Conservation (phyloP, 1,284 basidiomycete species). For the Ganoderma boninense region DNA sequence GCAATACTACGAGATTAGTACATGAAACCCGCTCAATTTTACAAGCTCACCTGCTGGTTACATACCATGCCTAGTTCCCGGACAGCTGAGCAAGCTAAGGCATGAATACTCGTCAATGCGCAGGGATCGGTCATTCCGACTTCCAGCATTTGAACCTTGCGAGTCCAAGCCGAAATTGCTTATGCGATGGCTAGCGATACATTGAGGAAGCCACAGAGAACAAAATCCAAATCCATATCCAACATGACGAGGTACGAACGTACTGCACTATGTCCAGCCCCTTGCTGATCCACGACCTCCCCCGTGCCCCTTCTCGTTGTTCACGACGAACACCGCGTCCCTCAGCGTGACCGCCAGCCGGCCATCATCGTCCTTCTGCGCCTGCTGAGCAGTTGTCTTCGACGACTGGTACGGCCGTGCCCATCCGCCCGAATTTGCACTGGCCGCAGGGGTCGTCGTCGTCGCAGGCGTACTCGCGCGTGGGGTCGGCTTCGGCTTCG, state of each 20-base stretch:
- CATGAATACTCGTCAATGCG: too few species aligned
- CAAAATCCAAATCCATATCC: not conserved
- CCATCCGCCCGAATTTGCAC: slow-evolving; percentile 55
- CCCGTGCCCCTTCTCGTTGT: slow-evolving; percentile 81
- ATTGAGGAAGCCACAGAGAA: slow-evolving; percentile 8
- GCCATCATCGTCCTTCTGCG: slow-evolving; percentile 60
- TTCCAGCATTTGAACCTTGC: not conserved
- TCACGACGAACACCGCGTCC: slow-evolving; percentile 83
- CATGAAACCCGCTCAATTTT: too few species aligned
- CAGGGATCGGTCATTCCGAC: too few species aligned
- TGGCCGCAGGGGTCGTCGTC: slow-evolving; percentile 45
- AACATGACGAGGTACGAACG: not conserved
- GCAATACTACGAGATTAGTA: too few species aligned
- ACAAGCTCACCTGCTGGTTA: too few species aligned
- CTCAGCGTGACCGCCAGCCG: slow-evolving; percentile 70
- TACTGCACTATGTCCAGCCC: slow-evolving; percentile 61
- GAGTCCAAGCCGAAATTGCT: too few species aligned
- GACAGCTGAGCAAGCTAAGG: too few species aligned
- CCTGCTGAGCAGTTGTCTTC: slow-evolving; percentile 48
- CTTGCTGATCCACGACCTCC: slow-evolving; percentile 76
- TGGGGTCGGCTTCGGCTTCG: slow-evolving; percentile 54
- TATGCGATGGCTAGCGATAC: slow-evolving; percentile 35
- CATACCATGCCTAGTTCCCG: too few species aligned
- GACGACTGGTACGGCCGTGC: slow-evolving; percentile 69
- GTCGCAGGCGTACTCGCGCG: slow-evolving; percentile 39